Evolutionary conservation across 139 green algal species (phyloP).

Genomic region (Tetraselmis striata): DNA sequence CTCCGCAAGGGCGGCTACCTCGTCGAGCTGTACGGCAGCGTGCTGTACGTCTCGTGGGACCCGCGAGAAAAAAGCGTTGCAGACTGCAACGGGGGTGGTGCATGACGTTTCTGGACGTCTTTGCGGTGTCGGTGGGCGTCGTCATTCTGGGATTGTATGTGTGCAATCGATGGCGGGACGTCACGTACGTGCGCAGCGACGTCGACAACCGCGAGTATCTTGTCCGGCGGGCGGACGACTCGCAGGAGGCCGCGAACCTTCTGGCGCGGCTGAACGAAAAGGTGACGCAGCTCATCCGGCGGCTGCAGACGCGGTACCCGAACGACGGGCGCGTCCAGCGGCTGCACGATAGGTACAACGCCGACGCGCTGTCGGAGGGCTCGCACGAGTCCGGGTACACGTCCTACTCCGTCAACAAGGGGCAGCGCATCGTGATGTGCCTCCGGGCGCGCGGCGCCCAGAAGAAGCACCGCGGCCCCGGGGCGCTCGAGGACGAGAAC

Average conservation of each 20-base stretch:
- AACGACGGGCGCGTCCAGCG: background rate
- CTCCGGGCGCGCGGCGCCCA: constrained; percentile 3
- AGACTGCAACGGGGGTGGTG: too few species aligned
- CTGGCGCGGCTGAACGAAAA: constrained; percentile 12
- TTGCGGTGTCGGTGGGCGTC: constrained; percentile 12
- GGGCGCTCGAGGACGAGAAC: constrained; percentile 13
- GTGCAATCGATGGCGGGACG: constrained; percentile 3
- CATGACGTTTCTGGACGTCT: constrained; percentile 14
- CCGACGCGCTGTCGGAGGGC: constrained; percentile 16
- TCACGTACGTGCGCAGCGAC: background rate
- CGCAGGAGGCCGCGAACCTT: constrained; percentile 7
- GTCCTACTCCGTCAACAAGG: constrained; percentile 25
- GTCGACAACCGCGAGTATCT: constrained; percentile 12
- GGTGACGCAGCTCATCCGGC: constrained; percentile 1
- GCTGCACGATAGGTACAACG: constrained; percentile 11
- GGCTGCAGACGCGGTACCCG: constrained; percentile 5
- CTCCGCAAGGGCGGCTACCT: background rate
- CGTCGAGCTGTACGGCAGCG: background rate
- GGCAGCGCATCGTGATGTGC: constrained; percentile 24
- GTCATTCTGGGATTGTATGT: constrained; percentile 16
- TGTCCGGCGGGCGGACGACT: constrained; percentile 12
- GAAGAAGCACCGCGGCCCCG: too few species aligned
- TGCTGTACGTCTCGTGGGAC: background rate
- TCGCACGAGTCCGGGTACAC: constrained; percentile 17
- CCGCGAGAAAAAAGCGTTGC: background rate